These are phyloP conservation scores for Peterozyma toletana DNA, from an alignment of 805 yeast genomes.

Conservation along the genomic window DNA sequence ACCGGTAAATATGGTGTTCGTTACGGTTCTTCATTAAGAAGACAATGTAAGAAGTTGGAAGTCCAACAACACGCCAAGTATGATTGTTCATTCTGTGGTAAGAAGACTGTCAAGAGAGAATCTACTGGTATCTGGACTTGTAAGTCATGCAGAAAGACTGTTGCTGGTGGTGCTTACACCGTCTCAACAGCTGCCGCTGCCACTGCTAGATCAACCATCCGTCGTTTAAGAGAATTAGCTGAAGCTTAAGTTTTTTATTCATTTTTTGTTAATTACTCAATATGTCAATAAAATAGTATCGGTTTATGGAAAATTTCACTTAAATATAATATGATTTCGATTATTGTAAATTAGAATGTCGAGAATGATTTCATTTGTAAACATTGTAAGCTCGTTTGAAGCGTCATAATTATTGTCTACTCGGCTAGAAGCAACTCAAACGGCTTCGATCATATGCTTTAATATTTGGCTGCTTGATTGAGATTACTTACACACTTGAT, in stretches of 20 bases:
- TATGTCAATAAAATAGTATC: not conserved
- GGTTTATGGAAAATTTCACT: slow-evolving; percentile 1
- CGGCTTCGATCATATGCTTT: too few species aligned
- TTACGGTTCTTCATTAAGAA: slow-evolving; percentile 99
- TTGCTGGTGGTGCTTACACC: slow-evolving; percentile 99
- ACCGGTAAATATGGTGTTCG: slow-evolving; percentile 99
- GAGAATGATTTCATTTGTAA: too few species aligned
- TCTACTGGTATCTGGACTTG: slow-evolving; percentile 99
- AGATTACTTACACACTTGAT: too few species aligned
- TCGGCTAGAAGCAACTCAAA: too few species aligned
- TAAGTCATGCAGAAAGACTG: slow-evolving; percentile 89
- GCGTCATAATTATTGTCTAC: too few species aligned
- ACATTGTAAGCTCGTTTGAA: too few species aligned
- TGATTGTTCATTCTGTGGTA: slow-evolving; percentile 99
- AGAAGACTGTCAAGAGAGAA: slow-evolving; percentile 95
- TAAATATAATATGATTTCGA: not conserved
- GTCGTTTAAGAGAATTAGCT: slow-evolving; percentile 99
- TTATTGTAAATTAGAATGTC: slow-evolving; percentile 7
- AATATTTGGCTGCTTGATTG: too few species aligned
- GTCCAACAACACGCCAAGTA: slow-evolving; percentile 98
- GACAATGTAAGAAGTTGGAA: slow-evolving; percentile 99
- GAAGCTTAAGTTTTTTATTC: slow-evolving; percentile 73
- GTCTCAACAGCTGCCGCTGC: slow-evolving; percentile 99
- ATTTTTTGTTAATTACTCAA: slow-evolving; percentile 8
- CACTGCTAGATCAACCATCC: slow-evolving; percentile 99